These are phyloP conservation scores for Prosopis cineraria DNA, from an alignment of 306 rosid species.

Conservation along the genomic window DNA sequence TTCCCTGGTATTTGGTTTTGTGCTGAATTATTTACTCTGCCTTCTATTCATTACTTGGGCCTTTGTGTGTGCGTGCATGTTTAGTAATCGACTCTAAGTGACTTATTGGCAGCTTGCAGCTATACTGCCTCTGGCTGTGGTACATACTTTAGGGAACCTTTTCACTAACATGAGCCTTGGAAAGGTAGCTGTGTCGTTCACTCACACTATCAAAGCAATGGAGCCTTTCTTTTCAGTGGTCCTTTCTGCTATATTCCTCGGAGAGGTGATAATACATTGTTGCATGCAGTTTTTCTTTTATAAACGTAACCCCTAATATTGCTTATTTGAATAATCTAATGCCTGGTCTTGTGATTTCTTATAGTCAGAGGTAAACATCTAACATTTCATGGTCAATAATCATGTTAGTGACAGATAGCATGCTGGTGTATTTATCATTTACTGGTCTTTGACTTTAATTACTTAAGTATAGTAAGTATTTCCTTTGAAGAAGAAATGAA, in stretches of 20 bases:
- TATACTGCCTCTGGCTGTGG: conserved; percentile 76
- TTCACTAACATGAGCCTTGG: conserved; percentile 99
- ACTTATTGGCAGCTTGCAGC: conserved; percentile 69
- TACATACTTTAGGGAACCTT: conserved; percentile 92
- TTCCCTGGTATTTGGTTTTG: conserved; percentile 60
- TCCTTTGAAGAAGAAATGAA: conserved; percentile 12
- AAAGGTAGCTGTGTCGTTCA: conserved; percentile 95
- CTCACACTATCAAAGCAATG: conserved; percentile 97
- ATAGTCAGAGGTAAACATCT: not conserved
- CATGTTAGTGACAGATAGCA: conserved; percentile 7
- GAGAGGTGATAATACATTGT: conserved; percentile 68
- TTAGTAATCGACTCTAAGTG: conserved; percentile 20
- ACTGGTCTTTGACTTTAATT: not conserved
- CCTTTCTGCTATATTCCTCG: conserved; percentile 93
- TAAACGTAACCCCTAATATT: not conserved
- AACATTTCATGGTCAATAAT: not conserved
- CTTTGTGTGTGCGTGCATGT: not conserved
- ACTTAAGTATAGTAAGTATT: not conserved
- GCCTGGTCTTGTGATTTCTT: not conserved
- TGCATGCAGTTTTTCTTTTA: not conserved
- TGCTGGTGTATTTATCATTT: not conserved
- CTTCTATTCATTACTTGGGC: not conserved
- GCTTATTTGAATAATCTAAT: conserved; percentile 5
- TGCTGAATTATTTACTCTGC: conserved; percentile 5
- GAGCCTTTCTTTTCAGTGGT: conserved; percentile 97